A percentile compares a stretch with the other conserved stretches of the same genome.
Evolutionary conservation across 331 rosid genomes (phyloP).

Genomic region (Cydonia oblonga): DNA sequence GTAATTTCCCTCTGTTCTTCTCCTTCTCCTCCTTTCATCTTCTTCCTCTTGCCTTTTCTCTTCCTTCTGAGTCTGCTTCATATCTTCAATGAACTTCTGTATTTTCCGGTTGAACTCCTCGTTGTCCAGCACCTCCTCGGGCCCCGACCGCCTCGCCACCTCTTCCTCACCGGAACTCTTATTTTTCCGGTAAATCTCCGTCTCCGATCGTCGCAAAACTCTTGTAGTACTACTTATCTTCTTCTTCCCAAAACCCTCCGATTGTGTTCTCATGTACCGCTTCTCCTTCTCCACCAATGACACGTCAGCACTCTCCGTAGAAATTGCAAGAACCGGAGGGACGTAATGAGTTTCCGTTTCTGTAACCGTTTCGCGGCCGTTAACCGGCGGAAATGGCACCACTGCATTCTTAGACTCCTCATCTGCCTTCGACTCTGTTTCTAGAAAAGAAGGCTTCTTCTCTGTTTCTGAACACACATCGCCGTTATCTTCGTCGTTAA

Average conservation of each 20-base stretch:
- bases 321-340: background rate
- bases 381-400: background rate
- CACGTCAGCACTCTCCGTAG: background rate
- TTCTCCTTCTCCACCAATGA: slow-evolving; percentile 16
- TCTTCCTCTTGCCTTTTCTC: background rate
- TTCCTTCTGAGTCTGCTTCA: background rate
- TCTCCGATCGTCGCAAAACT: slow-evolving; percentile 21
- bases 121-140: slow-evolving; percentile 39
- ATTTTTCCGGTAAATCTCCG: slow-evolving; percentile 4
- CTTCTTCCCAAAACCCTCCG: slow-evolving; percentile 27
- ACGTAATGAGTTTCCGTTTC: background rate
- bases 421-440: background rate
- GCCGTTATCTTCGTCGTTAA: background rate
- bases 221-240: background rate
- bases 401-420: slow-evolving; percentile 1
- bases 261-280: slow-evolving; percentile 33
- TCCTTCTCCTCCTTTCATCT: background rate
- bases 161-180: background rate
- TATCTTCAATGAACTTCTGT: slow-evolving; percentile 8
- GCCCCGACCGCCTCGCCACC: background rate
- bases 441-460: background rate
- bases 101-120: slow-evolving; percentile 52
- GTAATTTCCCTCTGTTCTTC: background rate
- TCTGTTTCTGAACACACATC: background rate
- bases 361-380: background rate